Base-by-base conservation (phyloP, 179 eudicot genomes). In the Carnegiea gigantea region DNA sequence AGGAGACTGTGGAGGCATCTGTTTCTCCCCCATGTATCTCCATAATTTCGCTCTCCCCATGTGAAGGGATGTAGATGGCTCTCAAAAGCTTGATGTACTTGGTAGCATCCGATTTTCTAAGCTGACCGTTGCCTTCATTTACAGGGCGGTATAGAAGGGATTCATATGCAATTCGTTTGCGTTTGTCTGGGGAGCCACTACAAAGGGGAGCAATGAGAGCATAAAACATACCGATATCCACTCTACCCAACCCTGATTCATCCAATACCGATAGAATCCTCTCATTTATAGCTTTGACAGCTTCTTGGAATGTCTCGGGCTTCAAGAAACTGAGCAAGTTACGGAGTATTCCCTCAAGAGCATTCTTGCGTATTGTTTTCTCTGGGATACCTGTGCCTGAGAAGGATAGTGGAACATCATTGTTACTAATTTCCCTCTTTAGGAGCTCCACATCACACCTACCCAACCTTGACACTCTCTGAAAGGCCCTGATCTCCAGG, bases 221-320 rank as follows among this genome's bases (percentile, higher is more conserved):
- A 49, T 92, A 94, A 81, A 96, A 94, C 98, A 96, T 92, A 77
- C 99, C 99, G 62, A 96, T 87, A 78, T 96, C 99, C 70, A 96
- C 92, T 84, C 97, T 87, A 46, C 97, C 91, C 51, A 88, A 81
- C 64, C 93, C 98, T 13, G 93, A 87, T 70, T 92, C 99, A 79
- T 96, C 99, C 77, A 96, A 81, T 1, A 89, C 95, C 9, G 89
- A 89, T 1, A 96, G 89, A 82, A 96, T 93, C 76, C 92, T 88
- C 86, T 91, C 96, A 77, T 96, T 96, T 82, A 96, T 90, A 33
- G 96, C 93, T 86, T 93, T 96, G 20, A 96, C 92, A 9, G 99
- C 92, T 79, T 97, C 99, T 70, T 91, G 92, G 83, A 96, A 96
- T 7, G 98, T 94, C 82, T 94, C 98, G 0, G 99, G 98, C 86